Conservation (phyloP, 352 stramenopile genomes). For the Peronosclerospora sorghi region DNA sequence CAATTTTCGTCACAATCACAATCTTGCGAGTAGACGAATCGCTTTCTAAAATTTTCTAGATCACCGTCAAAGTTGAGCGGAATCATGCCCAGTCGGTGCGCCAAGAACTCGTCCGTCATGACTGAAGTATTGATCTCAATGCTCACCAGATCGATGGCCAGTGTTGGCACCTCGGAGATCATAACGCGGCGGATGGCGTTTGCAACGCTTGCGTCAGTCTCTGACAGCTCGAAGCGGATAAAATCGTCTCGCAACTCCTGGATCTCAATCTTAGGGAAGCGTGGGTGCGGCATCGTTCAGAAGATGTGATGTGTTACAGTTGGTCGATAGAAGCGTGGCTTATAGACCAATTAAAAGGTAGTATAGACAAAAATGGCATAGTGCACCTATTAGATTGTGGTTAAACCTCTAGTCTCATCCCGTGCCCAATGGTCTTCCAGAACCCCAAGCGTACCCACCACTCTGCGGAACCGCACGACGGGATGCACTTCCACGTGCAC, state of each 20-base stretch:
- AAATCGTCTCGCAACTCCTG: conserved; percentile 91
- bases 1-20: conserved; percentile 95
- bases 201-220: conserved; percentile 94
- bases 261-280: conserved; percentile 90
- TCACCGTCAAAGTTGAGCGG: conserved; percentile 85
- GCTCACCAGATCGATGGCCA: conserved; percentile 98
- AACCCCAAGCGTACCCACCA: conserved; percentile 61
- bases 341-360: no score
- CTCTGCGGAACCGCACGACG: conserved; percentile 22
- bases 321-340: no score
- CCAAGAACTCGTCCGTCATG: conserved; percentile 98
- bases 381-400: no score
- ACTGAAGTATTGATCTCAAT: conserved; percentile 96
- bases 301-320: no score
- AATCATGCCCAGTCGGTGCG: conserved; percentile 96
- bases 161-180: conserved; percentile 95
- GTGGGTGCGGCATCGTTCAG: conserved; percentile 79
- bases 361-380: no score
- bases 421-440: conserved; percentile 39
- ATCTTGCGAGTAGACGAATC: conserved; percentile 83
- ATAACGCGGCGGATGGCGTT: conserved; percentile 97
- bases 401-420: no score
- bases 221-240: conserved; percentile 95
- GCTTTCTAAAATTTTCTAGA: conserved; percentile 83
- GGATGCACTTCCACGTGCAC: conserved; percentile 28